A percentile compares a stretch with the other conserved stretches of the same genome.
These are phyloP conservation scores for Thymus quinquecostatus DNA, from an alignment of 257 asterid genomes.

Conservation along the genomic window DNA sequence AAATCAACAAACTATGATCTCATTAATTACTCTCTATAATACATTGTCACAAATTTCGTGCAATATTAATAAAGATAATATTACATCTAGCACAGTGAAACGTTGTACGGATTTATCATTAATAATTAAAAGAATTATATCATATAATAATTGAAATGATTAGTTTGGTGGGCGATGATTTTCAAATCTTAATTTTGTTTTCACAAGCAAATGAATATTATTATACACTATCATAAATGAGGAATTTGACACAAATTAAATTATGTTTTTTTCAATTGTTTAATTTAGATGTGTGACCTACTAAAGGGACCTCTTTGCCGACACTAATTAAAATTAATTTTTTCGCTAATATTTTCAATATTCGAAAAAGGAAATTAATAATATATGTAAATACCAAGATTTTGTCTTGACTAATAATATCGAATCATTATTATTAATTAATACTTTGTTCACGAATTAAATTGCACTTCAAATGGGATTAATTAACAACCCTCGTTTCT, in stretches of 20 bases:
- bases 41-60: background rate
- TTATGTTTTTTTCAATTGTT: constrained; percentile 25
- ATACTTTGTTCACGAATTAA: background rate
- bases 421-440: background rate
- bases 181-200: constrained; percentile 35
- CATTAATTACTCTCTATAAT: background rate
- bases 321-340: constrained; percentile 11
- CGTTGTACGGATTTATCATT: constrained; percentile 29
- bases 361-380: background rate
- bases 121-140: background rate
- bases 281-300: constrained; percentile 28
- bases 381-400: background rate
- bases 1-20: background rate
- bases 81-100: background rate
- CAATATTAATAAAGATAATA: background rate
- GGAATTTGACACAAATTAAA: constrained; percentile 42
- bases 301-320: constrained; percentile 28
- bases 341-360: too few relatives aligned
- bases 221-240: constrained; percentile 25
- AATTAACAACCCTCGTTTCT: background rate
- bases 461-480: background rate
- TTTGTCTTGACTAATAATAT: background rate
- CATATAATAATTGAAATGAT: constrained; percentile 36
- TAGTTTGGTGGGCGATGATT: constrained; percentile 50
- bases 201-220: constrained; percentile 37